Conservation (phyloP, 345 rosid genomes). For the Salix viminalis region DNA sequence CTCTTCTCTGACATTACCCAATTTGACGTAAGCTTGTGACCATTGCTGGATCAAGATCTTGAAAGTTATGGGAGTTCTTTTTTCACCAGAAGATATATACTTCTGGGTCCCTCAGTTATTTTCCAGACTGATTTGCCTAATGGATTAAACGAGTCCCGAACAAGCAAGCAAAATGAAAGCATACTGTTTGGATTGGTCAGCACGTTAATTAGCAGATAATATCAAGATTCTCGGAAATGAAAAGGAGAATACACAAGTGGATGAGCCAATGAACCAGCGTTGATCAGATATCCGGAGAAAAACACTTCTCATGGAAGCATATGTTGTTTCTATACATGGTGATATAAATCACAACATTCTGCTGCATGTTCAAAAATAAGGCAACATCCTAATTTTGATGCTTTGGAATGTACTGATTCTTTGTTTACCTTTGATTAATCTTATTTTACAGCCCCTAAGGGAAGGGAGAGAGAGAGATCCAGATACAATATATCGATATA, state of each 20-base stretch:
- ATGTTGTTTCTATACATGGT: constrained; percentile 28
- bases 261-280: not conserved
- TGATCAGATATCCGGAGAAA: not conserved
- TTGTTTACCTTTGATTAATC: constrained; percentile 21
- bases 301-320: constrained; percentile 11
- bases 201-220: too few relatives aligned
- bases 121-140: not conserved
- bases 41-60: constrained; percentile 13
- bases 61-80: constrained; percentile 1
- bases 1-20: not conserved
- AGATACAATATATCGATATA: constrained; percentile 24
- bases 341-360: constrained; percentile 20
- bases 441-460: constrained; percentile 49
- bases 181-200: too few relatives aligned
- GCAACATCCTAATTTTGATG: constrained; percentile 24
- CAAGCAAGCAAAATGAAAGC: constrained; percentile 2
- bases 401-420: constrained; percentile 13
- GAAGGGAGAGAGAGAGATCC: constrained; percentile 23
- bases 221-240: too few relatives aligned
- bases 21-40: constrained; percentile 25
- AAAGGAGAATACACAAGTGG: not conserved
- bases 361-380: constrained; percentile 20
- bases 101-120: constrained; percentile 18
- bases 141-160: not conserved
- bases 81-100: constrained; percentile 14